Percentiles rank a stretch among this genome's conserved stretches.
Evolutionary conservation across 2,329 filamentous ascomycete genomes (phyloP).

Genomic region (Onygena corvina): DNA sequence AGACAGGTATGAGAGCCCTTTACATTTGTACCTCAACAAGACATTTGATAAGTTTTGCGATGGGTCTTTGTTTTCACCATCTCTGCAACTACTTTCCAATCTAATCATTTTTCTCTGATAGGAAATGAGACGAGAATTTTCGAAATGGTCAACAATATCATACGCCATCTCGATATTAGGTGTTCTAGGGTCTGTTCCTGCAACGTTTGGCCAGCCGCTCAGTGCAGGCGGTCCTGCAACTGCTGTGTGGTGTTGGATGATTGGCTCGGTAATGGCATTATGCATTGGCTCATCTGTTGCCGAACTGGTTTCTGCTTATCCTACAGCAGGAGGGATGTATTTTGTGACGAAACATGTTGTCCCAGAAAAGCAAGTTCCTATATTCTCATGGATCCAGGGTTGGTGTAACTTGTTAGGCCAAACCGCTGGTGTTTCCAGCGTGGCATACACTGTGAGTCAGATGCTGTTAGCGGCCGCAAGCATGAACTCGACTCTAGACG

Average conservation of each 20-base stretch:
- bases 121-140: slow-evolving; percentile 53
- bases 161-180: slow-evolving; percentile 56
- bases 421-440: slow-evolving; percentile 50
- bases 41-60: too few relatives aligned
- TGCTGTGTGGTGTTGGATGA: slow-evolving; percentile 54
- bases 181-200: slow-evolving; percentile 53
- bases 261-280: slow-evolving; percentile 52
- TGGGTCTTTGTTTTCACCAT: background rate
- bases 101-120: slow-evolving; percentile 22
- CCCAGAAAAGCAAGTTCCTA: slow-evolving; percentile 47
- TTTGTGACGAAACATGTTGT: slow-evolving; percentile 56
- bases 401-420: slow-evolving; percentile 57
- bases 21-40: background rate
- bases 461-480: slow-evolving; percentile 51
- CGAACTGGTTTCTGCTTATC: slow-evolving; percentile 54
- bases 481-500: slow-evolving; percentile 45
- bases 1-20: slow-evolving; percentile 40
- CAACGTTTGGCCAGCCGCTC: slow-evolving; percentile 49
- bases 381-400: slow-evolving; percentile 55
- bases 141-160: slow-evolving; percentile 54
- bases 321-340: slow-evolving; percentile 56
- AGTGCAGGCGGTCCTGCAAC: slow-evolving; percentile 50
- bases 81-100: background rate
- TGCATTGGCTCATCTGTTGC: slow-evolving; percentile 54
- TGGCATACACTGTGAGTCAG: slow-evolving; percentile 52